These are phyloP conservation scores for Fomitopsis serialis DNA, from an alignment of 768 basidiomycete species.

Conservation along the genomic window DNA sequence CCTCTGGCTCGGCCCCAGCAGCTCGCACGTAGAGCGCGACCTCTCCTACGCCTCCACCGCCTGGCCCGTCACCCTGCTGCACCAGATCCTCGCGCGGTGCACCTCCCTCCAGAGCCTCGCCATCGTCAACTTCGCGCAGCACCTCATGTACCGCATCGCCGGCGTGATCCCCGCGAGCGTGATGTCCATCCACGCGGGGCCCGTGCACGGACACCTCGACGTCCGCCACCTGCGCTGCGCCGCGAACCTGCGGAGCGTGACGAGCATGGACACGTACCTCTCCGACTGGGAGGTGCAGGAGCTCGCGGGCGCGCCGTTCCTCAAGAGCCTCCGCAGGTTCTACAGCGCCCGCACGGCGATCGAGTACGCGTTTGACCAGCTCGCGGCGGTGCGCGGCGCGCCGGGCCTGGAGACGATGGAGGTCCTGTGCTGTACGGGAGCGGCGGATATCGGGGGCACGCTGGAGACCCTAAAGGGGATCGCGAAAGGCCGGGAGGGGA, in stretches of 20 bases:
- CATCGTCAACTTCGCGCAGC: constrained; percentile 28
- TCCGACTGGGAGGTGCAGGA: constrained; percentile 30
- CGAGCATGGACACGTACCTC: constrained; percentile 30
- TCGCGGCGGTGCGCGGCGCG: constrained; percentile 21
- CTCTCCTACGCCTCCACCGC: constrained; percentile 24
- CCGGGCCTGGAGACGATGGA: constrained; percentile 22
- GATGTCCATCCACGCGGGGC: constrained; percentile 28
- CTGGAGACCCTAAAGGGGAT: neutral
- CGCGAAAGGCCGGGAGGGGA: neutral
- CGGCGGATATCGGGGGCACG: constrained; percentile 1
- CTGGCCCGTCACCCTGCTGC: constrained; percentile 30
- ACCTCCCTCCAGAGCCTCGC: constrained; percentile 24
- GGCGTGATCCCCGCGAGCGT: constrained; percentile 27
- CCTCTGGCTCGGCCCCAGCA: constrained; percentile 27
- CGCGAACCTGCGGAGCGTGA: constrained; percentile 21
- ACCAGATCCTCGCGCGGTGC: constrained; percentile 26
- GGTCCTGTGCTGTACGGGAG: constrained; percentile 16
- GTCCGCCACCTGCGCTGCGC: constrained; percentile 18
- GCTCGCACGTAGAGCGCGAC: constrained; percentile 13
- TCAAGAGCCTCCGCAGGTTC: constrained; percentile 25
- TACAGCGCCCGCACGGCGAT: constrained; percentile 13
- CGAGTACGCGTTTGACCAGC: constrained; percentile 24
- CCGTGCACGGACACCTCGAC: constrained; percentile 30
- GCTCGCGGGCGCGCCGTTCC: constrained; percentile 23
- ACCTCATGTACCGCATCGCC: constrained; percentile 25